Percentiles rank a stretch among this genome's conserved stretches.
Conservation (phyloP, 2,329 filamentous ascomycete species). For the Fusarium torulosum region DNA sequence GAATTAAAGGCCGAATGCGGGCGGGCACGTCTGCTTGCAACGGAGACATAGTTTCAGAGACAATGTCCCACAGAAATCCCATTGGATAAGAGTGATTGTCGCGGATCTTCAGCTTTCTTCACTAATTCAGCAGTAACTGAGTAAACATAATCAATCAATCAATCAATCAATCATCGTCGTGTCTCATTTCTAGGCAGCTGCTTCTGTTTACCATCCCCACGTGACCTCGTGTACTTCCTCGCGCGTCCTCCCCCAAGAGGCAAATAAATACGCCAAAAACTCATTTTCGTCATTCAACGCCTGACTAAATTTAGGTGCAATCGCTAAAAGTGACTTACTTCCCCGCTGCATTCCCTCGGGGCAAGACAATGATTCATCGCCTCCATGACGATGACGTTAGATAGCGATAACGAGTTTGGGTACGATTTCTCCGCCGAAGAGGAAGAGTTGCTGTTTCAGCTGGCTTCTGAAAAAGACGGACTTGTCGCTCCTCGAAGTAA, state of each 20-base stretch:
- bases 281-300: conserved; percentile 14
- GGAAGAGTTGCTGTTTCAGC: conserved; percentile 56
- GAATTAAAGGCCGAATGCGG: conserved; percentile 3
- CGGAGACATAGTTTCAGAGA: conserved; percentile 9
- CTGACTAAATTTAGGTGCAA: conserved; percentile 19
- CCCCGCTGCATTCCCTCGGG: conserved; percentile 7
- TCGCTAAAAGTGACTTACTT: conserved; percentile 4
- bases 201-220: conserved; percentile 19
- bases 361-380: conserved; percentile 43
- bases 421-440: conserved; percentile 63
- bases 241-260: conserved; percentile 24
- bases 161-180: background rate
- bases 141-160: background rate
- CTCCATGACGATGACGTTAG: conserved; percentile 39
- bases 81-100: background rate
- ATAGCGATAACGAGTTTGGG: conserved; percentile 60
- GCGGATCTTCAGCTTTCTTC: background rate
- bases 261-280: conserved; percentile 17
- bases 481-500: conserved; percentile 15
- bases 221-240: conserved; percentile 45
- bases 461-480: conserved; percentile 46
- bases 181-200: conserved; percentile 12
- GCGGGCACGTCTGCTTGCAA: conserved; percentile 23
- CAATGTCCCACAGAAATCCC: background rate
- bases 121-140: background rate